Evolutionary conservation across 768 basidiomycete species (phyloP), one percentile per base, ranked within the genome.

Genomic region (Mycena venus): DNA sequence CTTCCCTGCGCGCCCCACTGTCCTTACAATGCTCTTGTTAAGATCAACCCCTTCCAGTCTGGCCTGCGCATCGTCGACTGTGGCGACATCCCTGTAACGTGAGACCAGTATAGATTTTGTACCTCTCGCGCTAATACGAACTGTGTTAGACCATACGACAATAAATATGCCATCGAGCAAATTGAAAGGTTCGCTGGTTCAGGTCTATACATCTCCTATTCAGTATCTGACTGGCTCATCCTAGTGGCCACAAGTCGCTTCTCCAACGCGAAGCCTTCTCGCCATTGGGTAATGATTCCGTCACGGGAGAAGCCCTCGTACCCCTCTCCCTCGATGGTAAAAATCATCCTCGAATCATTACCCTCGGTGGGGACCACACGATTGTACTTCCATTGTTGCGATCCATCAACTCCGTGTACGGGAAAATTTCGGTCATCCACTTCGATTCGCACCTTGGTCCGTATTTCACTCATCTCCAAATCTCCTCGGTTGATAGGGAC

Each of bases 321-420:
- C 91, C 93, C 23, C 82, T 94, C 53, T 90, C 93, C 49, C 79
- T 84, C 23, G 94, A 96, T 72, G 94, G 94, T 15, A 91, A 90
- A 79, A 86, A 90, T 67, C 95, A 96, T 79, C 95, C 96, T 0
- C 87, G 94, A 44, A 85, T 97, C 67, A 88, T 97, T 73, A 94
- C 95, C 25, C 90, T 96, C 38, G 96, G 96, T 25, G 96, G 96
- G 4, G 96, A 97, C 79, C 96, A 96, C 80, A 95, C 95, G 11
- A 95, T 96, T 73, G 95, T 87, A 10, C 80, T 89, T n/a, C 87
- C 86, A 5, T 70, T 89, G 25, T 84, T 93, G 23, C 91, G 94
- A 47, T 94, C 95, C 19, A 89, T 96, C 58, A 81, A 94, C 81
- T 90, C 91, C 51, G 91, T 91, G 15, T 96, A 96, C 78, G 95